Percentiles rank a stretch among this genome's conserved stretches.
These are phyloP conservation scores for Fusarium bulbicola DNA, from an alignment of 2,329 filamentous ascomycete genomes.

Conservation along the genomic window DNA sequence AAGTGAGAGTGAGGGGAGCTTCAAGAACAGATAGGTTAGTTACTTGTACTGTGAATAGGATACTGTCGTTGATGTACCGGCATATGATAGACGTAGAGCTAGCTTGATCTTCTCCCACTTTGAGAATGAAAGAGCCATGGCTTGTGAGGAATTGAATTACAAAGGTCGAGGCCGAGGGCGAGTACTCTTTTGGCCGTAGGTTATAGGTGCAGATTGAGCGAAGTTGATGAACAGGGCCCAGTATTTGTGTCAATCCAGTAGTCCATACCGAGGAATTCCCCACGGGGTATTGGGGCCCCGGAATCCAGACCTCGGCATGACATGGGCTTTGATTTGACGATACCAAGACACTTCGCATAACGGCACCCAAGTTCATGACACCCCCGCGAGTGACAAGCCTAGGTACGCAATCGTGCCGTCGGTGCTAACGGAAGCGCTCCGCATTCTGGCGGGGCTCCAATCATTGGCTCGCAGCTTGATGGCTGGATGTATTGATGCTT, in stretches of 20 bases:
- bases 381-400: neutral
- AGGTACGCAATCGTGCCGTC: neutral
- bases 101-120: neutral
- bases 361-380: neutral
- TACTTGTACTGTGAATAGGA: neutral
- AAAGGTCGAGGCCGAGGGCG: too few species aligned
- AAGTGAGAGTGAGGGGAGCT: neutral
- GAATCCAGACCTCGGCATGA: neutral
- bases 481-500: neutral
- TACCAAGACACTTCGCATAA: rapidly evolving
- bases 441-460: neutral
- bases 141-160: rapidly evolving
- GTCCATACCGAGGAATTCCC: neutral
- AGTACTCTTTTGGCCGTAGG: neutral
- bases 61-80: neutral
- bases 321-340: neutral
- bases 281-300: neutral
- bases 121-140: neutral
- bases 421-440: neutral
- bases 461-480: neutral
- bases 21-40: neutral
- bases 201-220: too few species aligned
- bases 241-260: neutral
- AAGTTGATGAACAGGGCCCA: neutral
- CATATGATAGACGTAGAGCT: neutral